Base-by-base conservation (phyloP, 331 rosid species). In the Quercus lobata region DNA sequence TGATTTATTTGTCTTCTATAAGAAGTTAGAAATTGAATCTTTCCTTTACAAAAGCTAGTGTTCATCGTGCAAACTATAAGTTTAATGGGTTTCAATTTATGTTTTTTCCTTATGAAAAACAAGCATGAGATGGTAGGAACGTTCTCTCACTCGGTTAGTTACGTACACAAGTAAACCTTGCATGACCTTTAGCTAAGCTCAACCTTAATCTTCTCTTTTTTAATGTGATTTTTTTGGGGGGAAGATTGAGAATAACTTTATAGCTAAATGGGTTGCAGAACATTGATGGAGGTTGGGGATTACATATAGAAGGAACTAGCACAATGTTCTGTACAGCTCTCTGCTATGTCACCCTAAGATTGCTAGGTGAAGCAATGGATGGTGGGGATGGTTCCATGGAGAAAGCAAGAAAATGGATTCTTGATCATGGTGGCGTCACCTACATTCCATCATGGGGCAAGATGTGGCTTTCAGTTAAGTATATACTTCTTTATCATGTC, bases 241-340 rank as follows among this genome's bases (percentile, higher is more conserved):
- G 54, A 4, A 12, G 54, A 57, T 57, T 57, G 24, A n/a, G 29
- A 57, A n/a, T 57, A 22, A 57, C 63, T 57, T 57, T 22, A 17
- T 11, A 22, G 12, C 5, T 19, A 11, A 25, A 4, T 5, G 66
- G 27, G 21, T 0, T 14, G 25, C 77, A 87, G 92, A 91, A 87
- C 73, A 24, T 55, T 72, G 95, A 91, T 84, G 92, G 95, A 41
- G 95, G 90, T 9, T 91, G 95, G 95, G 95, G 95, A 76, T 73
- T 91, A 41, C 95, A 91, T 57, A 91, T 91, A 80, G 95, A 87
- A 79, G 95, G 95, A 22, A 21, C 49, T 2, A 91, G 92, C 87
- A 87, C 85, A 21, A 91, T 89, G 95, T 84, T 91, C 41, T 66
- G 90, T 25, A 91, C 90, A 56, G 83, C 78, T 72, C 83, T 91